Conservation (phyloP, 148 eudicot species). For the Nyssa sinensis region DNA sequence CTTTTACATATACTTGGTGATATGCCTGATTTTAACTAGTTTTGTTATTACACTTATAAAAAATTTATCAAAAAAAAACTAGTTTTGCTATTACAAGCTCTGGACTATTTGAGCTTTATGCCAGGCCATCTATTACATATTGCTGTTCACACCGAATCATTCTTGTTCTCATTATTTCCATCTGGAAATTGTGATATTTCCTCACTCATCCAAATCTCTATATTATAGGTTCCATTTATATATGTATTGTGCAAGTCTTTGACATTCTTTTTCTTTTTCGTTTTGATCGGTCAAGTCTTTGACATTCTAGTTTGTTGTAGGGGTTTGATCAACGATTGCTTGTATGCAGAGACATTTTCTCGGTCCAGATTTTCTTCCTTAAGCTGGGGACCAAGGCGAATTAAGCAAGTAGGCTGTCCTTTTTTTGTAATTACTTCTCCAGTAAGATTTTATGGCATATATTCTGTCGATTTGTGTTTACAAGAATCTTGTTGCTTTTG, state of each 20-base stretch:
- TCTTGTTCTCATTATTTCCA: background rate
- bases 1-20: background rate
- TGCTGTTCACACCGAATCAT: background rate
- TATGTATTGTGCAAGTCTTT: constrained; percentile 1
- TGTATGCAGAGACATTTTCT: constrained; percentile 81
- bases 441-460: background rate
- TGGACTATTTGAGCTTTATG: background rate
- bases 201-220: background rate
- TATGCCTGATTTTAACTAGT: background rate
- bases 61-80: too few species aligned
- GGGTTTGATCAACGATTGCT: constrained; percentile 77
- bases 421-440: background rate
- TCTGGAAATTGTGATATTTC: background rate
- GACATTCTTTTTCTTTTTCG: too few species aligned
- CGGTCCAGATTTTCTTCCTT: constrained; percentile 82
- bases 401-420: constrained; percentile 62
- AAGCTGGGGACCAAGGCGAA: constrained; percentile 90
- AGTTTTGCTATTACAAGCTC: background rate
- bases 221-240: background rate
- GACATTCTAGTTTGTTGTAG: constrained; percentile 35
- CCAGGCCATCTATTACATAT: background rate
- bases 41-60: background rate
- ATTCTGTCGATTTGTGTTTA: background rate
- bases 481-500: background rate
- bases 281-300: too few species aligned